Base-by-base conservation (phyloP, 768 basidiomycete genomes). In the Suillus paluster region DNA sequence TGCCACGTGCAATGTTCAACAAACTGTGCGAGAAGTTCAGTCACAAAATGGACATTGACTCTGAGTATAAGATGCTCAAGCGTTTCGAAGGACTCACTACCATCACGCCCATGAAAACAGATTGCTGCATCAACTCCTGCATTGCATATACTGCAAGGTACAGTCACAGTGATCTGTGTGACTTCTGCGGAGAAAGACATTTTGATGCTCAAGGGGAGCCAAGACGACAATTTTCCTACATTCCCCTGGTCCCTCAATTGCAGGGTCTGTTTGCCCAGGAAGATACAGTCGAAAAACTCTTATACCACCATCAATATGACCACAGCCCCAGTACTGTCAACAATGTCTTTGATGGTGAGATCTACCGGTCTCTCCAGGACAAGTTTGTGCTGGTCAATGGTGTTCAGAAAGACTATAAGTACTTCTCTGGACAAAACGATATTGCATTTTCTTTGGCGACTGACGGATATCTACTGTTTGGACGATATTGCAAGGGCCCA, bases 391-490 rank as follows among this genome's bases (percentile, higher is more conserved):
- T 57, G 8, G 60, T 80, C 23, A 62, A 75, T 55, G 74, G 71
- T 3, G 44, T 71, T 3, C 52, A 46, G 12, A 64, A 70, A 0
- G 48, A 46, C 1, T 67, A 77, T 61, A 64, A 59, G 1, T 78
- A 73, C 66, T 85, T 86, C 59, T 66, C 68, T 0, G 74, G 75
- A 39, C 38, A 52, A 2, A 68, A 71, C 3, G 81, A 85, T 57
- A 70, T 85, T 38, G 81, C 82, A 0, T 71, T 84, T 9, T 77
- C 74, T 0, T 59, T 83, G 3, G 77, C 78, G 2, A 74, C 75
- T 0, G 82, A 85, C 67, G 78, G 83, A 2, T 81, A 81, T 67
- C 66, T 68, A 0, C 74, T 78, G 6, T 81, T 77, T 65, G 77
- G 76, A 36, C 64, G 67, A 8, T 68, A 73, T 0, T 10, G 9